Evolutionary conservation across 768 basidiomycete genomes (phyloP).

Genomic region (Paxillus ammoniavirescens): DNA sequence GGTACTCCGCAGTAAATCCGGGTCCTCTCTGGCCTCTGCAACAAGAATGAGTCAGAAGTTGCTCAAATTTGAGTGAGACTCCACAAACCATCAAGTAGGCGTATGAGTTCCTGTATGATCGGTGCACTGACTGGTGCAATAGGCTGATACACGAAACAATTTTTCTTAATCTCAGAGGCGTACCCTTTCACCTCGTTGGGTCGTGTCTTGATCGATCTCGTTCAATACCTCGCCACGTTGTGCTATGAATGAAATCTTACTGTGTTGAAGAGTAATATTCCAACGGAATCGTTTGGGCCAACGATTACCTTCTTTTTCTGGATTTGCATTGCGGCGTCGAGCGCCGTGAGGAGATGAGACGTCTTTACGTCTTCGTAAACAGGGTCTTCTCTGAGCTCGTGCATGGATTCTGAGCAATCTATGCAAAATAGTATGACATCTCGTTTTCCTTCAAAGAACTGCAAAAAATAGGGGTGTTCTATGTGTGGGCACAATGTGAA

Average conservation of each 20-base stretch:
- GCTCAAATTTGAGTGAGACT: not conserved
- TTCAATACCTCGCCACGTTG: not conserved
- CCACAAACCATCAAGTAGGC: slow-evolving; percentile 69
- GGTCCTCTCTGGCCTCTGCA: slow-evolving; percentile 66
- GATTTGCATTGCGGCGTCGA: slow-evolving; percentile 83
- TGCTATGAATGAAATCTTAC: slow-evolving; percentile 42
- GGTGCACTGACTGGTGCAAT: slow-evolving; percentile 78
- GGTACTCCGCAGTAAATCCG: slow-evolving; percentile 48
- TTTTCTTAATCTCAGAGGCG: slow-evolving; percentile 62
- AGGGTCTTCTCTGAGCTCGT: slow-evolving; percentile 62
- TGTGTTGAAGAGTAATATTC: slow-evolving; percentile 90
- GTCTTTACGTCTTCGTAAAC: slow-evolving; percentile 64
- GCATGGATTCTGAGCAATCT: slow-evolving; percentile 92
- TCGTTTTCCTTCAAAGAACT: slow-evolving; percentile 71
- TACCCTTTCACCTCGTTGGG: slow-evolving; percentile 34
- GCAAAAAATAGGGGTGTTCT: slow-evolving; percentile 14
- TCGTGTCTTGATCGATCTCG: slow-evolving; percentile 16
- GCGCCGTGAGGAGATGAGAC: slow-evolving; percentile 73
- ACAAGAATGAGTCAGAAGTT: slow-evolving; percentile 2
- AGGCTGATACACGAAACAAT: slow-evolving; percentile 71
- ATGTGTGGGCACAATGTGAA: not conserved
- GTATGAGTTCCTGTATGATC: slow-evolving; percentile 75
- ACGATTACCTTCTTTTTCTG: slow-evolving; percentile 88
- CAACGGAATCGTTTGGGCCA: slow-evolving; percentile 86
- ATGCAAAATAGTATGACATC: slow-evolving; percentile 96